phyloP scores from a whole-genome alignment of 371 early-diverging fungal genomes.

The Modicella reniformis region DNA sequence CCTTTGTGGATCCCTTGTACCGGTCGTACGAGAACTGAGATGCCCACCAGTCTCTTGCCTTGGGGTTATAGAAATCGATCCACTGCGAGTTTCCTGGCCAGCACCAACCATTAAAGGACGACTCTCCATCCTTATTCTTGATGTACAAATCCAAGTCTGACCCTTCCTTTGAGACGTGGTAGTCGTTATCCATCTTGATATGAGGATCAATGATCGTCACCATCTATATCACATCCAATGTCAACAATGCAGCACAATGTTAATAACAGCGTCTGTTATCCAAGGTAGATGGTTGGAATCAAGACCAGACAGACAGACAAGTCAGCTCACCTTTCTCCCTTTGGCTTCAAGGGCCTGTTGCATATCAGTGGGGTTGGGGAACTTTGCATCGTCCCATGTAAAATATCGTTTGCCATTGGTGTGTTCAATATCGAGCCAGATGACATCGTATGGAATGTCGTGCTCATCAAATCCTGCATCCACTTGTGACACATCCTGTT shows the following conservation, averaged over 20 bases:
- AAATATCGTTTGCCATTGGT: constrained; percentile 91
- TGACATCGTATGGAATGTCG: constrained; percentile 92
- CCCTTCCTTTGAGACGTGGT: constrained; percentile 83
- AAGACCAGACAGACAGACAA: neutral
- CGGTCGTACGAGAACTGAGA: constrained; percentile 72
- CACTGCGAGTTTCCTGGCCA: constrained; percentile 93
- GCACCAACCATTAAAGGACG: constrained; percentile 88
- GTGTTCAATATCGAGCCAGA: constrained; percentile 96
- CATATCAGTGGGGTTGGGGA: constrained; percentile 90
- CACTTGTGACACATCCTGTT: constrained; percentile 83
- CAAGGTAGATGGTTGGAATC: neutral
- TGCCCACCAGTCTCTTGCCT: constrained; percentile 86
- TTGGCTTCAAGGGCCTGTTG: constrained; percentile 75
- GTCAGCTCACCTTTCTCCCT: constrained; percentile 76
- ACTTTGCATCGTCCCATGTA: constrained; percentile 89
- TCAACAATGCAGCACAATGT: neutral
- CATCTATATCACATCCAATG: constrained; percentile 70
- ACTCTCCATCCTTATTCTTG: constrained; percentile 72
- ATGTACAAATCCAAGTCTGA: constrained; percentile 79
- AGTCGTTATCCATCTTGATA: constrained; percentile 86
- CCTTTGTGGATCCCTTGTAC: constrained; percentile 79
- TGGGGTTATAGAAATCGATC: constrained; percentile 87
- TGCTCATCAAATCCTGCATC: constrained; percentile 83
- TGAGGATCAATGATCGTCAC: constrained; percentile 98
- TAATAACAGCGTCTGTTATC: neutral